Evolutionary conservation across 129 eudicot genomes (phyloP), one percentile per base, ranked within the genome.

Genomic region (Chrysanthemum makinoi): DNA sequence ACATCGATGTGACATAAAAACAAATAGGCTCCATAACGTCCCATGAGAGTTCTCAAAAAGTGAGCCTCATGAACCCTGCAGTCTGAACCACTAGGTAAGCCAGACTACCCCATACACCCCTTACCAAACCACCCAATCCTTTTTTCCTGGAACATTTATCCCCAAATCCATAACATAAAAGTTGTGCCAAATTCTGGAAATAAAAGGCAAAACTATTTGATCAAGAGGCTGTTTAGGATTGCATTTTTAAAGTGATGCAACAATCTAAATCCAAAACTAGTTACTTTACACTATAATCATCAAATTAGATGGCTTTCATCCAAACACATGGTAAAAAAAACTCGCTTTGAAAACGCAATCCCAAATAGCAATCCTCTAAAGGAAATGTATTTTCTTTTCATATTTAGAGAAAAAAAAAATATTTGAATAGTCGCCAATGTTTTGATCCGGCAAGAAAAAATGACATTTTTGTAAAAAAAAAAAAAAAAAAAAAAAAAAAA

Each of bases 1-100:
- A 95, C 14, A 80, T 51, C 0, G 99, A 95, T 0, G 99, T 88
- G 0, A 88, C 96, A 46, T 86, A 95, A 83, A 95, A 95, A 77
- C 99, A 95, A 79, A 95, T 86, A 0, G 99, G 99, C 20, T 95
- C 99, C 99, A 95, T 95, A 3, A 95, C 99, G 53, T 95, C 99
- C 99, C 99, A 95, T 2, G 99, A 72, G 0, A 95, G 94, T 61
- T 95, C 99, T 97, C 99, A 95, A 72, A 95, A 95, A 0, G 99
- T 95, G 14, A 95, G 87, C 81, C 99, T 86, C 16, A 95, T 90
- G 87, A 95, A 95, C 17, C 84, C 95, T 0, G 91, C 97, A 2
- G 99, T 95, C 73, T 90, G 99, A 57, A 86, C 81, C 73, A 90
- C 65, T 19, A 95, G 77, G 80, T 75, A 88, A 8, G 89, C 97